phyloP scores from a whole-genome alignment of 345 rosid species.

The Populus simonii region DNA sequence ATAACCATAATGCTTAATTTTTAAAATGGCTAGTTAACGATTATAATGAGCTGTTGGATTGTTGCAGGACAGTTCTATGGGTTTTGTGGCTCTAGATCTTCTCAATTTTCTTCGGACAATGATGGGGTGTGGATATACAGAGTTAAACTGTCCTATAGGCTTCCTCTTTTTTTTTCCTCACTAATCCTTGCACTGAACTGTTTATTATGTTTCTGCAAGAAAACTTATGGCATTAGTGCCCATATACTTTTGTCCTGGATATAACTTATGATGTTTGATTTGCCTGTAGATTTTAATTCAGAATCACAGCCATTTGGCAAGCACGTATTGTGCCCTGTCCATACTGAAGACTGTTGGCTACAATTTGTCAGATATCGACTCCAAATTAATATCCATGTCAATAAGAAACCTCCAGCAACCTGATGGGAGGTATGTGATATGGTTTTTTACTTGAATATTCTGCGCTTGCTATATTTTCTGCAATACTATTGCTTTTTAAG shows the following conservation, averaged over 20 bases:
- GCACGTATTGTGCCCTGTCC: constrained; percentile 80
- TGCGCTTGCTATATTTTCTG: background rate
- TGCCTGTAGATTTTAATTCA: constrained; percentile 44
- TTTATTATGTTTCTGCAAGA: background rate
- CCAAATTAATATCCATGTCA: constrained; percentile 48
- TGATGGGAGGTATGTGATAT: constrained; percentile 66
- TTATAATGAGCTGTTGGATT: background rate
- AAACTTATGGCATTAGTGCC: background rate
- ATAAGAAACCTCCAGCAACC: constrained; percentile 82
- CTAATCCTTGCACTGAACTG: background rate
- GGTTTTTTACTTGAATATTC: constrained; percentile 3
- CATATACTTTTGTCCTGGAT: background rate
- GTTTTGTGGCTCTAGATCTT: constrained; percentile 70
- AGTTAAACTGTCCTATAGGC: background rate
- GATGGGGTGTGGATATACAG: constrained; percentile 43
- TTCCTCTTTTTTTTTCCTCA: background rate
- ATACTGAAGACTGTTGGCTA: constrained; percentile 64
- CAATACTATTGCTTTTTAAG: background rate
- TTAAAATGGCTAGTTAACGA: background rate
- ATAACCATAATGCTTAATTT: background rate
- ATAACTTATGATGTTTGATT: constrained; percentile 13
- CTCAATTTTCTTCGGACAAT: constrained; percentile 53
- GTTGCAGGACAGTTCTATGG: constrained; percentile 81
- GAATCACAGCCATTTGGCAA: constrained; percentile 75
- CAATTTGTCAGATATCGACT: constrained; percentile 48